Evolutionary conservation across 768 basidiomycete species (phyloP), one percentile per base, ranked within the genome.

Genomic region (Tricholoma bakamatsutake): DNA sequence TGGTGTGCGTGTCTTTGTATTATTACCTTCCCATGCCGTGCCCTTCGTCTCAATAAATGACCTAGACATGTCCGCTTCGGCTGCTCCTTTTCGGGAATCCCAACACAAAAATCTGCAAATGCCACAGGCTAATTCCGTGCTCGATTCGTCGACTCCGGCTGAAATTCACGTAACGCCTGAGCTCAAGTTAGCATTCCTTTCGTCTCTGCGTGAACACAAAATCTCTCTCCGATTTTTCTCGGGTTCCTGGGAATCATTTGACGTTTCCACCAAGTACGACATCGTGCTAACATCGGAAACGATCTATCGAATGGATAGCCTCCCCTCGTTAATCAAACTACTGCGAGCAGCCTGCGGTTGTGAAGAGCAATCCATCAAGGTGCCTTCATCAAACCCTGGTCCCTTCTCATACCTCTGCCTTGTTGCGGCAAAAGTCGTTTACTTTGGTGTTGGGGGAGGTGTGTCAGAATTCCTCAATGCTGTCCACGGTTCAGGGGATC

Each of bases 401-500:
- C 8, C 35, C 5, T 12, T 46, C 13, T 35, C 57, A 13, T 70
- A 67, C 59, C 45, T 76, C 5, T 91, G 87, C 61, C 80, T 97
- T 8, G 87, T 97, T 2, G 94, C 93, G 2, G 91, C 90, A 1
- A 98, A 98, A 69, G 80, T 93, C 12, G 70, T 98, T 17, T 98
- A 98, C 67, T 98, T 98, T 67, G 96, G 96, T 6, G 93, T 98
- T 4, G 95, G 94, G 1, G 95, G 96, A 0, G 91, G 94, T 6
- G 73, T 95, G 27, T 69, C 79, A 11, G 89, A 86, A 57, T 96
- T 96, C 61, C 67, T 82, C n/a, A 65, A 71, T 27, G 77, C 75
- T 5, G 79, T 93, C 2, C 70, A 79, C 57, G 69, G 64, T 28
- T 61, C 65, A 15, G 69, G 65, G 10, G 85, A 81, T 0, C 15